Base-by-base conservation (phyloP, 1,139 yeast genomes). In the Sugiyamaella xylanicola region DNA sequence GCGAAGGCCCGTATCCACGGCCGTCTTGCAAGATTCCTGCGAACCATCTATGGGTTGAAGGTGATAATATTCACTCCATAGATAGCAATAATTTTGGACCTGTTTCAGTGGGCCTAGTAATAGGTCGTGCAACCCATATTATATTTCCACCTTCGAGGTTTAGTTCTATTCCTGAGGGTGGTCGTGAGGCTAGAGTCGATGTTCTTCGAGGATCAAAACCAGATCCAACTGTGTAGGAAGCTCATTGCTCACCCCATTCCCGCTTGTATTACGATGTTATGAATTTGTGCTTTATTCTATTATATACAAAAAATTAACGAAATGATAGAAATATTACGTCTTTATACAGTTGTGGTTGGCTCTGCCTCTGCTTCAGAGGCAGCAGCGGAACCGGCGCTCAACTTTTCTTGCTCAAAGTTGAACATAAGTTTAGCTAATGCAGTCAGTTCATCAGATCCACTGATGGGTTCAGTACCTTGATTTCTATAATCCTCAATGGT, bases 11-110 rank as follows among this genome's bases (percentile, higher is more conserved):
- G 17, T 89, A 87, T 67, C 93, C 95, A 1, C 80, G 83, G 65
- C 73, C 77, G 1, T 74, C 75, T 44, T 84, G 86, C 7, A 72
- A 73, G 22, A 74, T 92, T 1, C 97, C 97, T 2, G 72, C 88
- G 56, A 86, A 85, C 65, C 98, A 92, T 68, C 65, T 89, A 11
- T 92, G 97, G 97, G 91, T 91, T 0, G 97, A 92, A 70, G 98
- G 98, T 2, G 98, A 92, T 68, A 91, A 90, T 68, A 71, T 85
- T 54, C 97, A 89, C 65, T 86, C 95, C 1, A 74, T 90, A 2
- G 97, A 91, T 71, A 85, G 93, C 49, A 90, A 90, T 68, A 79
- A 78, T 8, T 91, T 87, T 72, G 97, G 97, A 0, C 95, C 97
- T 0, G 80, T 91, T 1, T 85, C 95, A 39, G 79, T 83, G 51